Evolutionary conservation across 495 filamentous ascomycete genomes (phyloP).

Genomic region (Aspergillus incahuasiensis): DNA sequence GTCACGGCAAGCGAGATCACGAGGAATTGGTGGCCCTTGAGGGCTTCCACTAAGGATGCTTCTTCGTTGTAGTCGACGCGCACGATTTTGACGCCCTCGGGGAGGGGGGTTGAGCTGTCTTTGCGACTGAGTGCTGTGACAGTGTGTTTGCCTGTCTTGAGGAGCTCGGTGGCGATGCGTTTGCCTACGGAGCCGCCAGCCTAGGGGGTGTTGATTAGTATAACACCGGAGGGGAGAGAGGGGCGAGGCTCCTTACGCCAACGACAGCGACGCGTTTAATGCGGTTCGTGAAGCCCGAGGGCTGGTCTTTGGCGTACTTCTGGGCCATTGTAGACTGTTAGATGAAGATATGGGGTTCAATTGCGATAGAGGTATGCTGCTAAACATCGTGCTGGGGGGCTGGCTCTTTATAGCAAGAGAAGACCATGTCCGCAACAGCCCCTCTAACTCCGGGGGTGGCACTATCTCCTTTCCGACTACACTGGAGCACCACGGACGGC

Average conservation of each 20-base stretch:
- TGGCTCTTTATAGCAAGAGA: not conserved
- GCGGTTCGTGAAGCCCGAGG: conserved; percentile 36
- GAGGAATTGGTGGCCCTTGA: conserved; percentile 52
- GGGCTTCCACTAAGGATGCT: conserved; percentile 39
- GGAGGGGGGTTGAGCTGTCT: conserved; percentile 35
- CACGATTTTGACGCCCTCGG: conserved; percentile 37
- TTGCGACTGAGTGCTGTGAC: conserved; percentile 50
- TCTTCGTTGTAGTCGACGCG: conserved; percentile 46
- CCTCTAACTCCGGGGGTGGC: not conserved
- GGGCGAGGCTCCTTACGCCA: conserved; percentile 41
- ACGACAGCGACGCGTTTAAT: conserved; percentile 47
- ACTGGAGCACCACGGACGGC: not conserved
- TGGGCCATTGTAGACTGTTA: conserved; percentile 21
- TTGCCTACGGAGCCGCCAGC: conserved; percentile 55
- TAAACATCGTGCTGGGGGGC: not conserved
- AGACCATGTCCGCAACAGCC: too few relatives aligned
- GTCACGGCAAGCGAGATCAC: conserved; percentile 53
- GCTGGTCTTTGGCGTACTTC: conserved; percentile 34
- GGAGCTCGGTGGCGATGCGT: conserved; percentile 45
- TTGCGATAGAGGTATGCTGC: not conserved
- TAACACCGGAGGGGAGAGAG: not conserved
- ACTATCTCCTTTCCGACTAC: not conserved
- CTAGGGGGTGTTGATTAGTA: conserved; percentile 30
- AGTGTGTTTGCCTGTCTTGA: conserved; percentile 46
- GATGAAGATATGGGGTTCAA: not conserved